A percentile compares a stretch with the other conserved stretches of the same genome.
Evolutionary conservation across 1,284 basidiomycete species (phyloP).

Genomic region (Cerioporus squamosus): DNA sequence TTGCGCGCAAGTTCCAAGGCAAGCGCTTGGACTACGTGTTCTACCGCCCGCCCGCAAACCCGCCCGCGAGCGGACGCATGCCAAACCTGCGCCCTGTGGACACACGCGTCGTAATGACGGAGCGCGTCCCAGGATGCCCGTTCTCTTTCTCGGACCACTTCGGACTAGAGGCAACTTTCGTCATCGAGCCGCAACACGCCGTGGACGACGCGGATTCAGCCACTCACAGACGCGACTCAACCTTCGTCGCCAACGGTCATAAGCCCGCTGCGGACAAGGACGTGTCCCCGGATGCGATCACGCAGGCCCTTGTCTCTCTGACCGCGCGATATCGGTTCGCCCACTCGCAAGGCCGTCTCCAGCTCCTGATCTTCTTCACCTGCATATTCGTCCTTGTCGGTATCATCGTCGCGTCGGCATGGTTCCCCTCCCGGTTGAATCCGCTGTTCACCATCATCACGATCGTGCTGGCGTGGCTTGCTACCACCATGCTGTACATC

Average conservation of each 20-base stretch:
- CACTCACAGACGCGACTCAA: conserved; percentile 16
- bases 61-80: conserved; percentile 33
- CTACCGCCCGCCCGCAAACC: conserved; percentile 76
- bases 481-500: conserved; percentile 88
- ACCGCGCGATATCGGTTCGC: conserved; percentile 70
- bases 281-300: conserved; percentile 52
- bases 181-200: conserved; percentile 45
- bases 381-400: conserved; percentile 58
- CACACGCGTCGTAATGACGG: conserved; percentile 77
- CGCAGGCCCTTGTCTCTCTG: conserved; percentile 61
- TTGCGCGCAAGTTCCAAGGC: conserved; percentile 71
- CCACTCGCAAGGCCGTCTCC: conserved; percentile 57
- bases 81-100: conserved; percentile 58
- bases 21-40: conserved; percentile 97
- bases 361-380: conserved; percentile 64
- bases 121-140: conserved; percentile 69
- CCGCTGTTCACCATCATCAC: conserved; percentile 74
- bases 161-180: conserved; percentile 82
- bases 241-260: conserved; percentile 31
- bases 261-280: conserved; percentile 27
- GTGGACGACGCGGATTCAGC: conserved; percentile 24
- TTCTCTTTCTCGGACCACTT: conserved; percentile 98
- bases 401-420: conserved; percentile 66
- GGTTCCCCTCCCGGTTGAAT: conserved; percentile 68
- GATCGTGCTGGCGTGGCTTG: conserved; percentile 74